Percentiles rank a stretch among this genome's conserved stretches.
Evolutionary conservation across 1,139 yeast species (phyloP).

Genomic region (Protomyces gravidus): DNA sequence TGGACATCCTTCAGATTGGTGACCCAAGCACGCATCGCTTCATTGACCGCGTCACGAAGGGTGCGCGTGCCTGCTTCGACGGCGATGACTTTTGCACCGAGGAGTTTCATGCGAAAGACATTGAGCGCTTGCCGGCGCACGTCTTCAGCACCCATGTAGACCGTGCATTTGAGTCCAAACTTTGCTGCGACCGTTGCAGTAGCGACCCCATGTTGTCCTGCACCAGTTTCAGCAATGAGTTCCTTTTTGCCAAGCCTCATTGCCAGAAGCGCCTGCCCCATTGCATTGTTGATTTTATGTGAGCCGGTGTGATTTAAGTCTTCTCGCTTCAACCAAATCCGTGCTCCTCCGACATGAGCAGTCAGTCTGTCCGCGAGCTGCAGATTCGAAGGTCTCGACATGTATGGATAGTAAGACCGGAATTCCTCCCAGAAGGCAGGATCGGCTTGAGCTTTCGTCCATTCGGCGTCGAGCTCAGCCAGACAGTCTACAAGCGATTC

Average conservation of each 20-base stretch:
- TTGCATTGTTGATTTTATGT: constrained; percentile 93
- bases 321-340: constrained; percentile 96
- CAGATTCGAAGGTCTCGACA: constrained; percentile 92
- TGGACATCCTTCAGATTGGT: constrained; percentile 79
- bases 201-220: constrained; percentile 99
- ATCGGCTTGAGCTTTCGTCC: constrained; percentile 81
- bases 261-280: constrained; percentile 90
- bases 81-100: constrained; percentile 92
- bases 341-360: constrained; percentile 91
- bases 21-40: constrained; percentile 95
- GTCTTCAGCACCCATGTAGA: constrained; percentile 98
- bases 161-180: constrained; percentile 92
- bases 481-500: constrained; percentile 91
- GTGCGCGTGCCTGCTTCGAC: constrained; percentile 95
- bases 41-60: constrained; percentile 94
- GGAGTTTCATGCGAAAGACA: constrained; percentile 92
- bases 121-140: constrained; percentile 96
- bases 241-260: constrained; percentile 84
- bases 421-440: constrained; percentile 92
- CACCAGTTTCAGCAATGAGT: constrained; percentile 98
- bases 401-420: constrained; percentile 72
- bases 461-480: constrained; percentile 79
- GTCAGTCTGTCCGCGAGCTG: constrained; percentile 88
- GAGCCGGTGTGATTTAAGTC: constrained; percentile 97
- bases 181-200: constrained; percentile 99